phyloP scores from a whole-genome alignment of 805 yeast species.

The Lachancea dasiensis region DNA sequence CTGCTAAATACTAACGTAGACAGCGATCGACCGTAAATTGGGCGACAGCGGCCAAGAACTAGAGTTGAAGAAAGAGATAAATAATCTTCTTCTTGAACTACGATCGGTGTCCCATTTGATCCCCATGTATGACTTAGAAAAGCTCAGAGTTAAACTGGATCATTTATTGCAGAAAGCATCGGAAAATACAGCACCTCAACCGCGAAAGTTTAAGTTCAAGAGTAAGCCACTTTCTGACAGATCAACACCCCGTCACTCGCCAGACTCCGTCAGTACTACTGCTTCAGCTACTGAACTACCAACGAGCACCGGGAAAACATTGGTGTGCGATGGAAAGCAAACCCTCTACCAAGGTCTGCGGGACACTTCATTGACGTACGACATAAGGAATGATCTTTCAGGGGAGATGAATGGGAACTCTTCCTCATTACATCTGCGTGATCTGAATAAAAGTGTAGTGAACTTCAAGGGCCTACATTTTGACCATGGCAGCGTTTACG shows the following conservation, averaged over 20 bases:
- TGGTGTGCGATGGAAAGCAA: background rate
- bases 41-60: no score
- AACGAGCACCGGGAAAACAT: background rate
- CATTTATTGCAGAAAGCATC: constrained; percentile 13
- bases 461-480: constrained; percentile 17
- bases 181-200: constrained; percentile 1
- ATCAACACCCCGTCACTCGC: no score
- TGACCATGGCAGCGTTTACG: constrained; percentile 21
- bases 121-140: constrained; percentile 18
- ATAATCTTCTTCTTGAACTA: constrained; percentile 12
- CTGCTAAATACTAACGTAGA: no score
- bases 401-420: background rate
- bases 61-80: constrained; percentile 13
- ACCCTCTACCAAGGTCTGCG: background rate
- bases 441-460: constrained; percentile 13
- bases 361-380: background rate
- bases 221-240: constrained; percentile 1
- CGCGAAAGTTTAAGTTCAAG: constrained; percentile 4
- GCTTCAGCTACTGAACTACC: background rate
- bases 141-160: constrained; percentile 14
- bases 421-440: constrained; percentile 16
- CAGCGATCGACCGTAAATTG: no score
- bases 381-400: background rate
- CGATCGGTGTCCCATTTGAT: constrained; percentile 12
- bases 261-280: background rate